Conservation (phyloP, 2,329 filamentous ascomycete genomes). For the Neonectria neomacrospora region DNA sequence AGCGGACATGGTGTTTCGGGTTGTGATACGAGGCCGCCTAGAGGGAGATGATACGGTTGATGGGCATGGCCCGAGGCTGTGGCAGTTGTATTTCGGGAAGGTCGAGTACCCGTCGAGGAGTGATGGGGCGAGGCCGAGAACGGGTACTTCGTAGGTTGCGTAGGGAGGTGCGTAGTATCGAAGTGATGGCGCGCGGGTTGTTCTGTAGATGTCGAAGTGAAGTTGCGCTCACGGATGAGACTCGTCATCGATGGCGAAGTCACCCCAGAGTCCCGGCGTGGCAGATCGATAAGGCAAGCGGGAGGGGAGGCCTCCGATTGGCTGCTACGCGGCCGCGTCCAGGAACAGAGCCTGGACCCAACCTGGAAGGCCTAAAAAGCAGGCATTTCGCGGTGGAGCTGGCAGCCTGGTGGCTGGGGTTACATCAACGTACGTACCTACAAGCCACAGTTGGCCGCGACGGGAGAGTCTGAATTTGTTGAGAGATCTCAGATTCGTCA, state of each 20-base stretch:
- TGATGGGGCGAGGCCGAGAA: conserved; percentile 30
- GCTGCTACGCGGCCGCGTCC: conserved; percentile 19
- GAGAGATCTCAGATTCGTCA: neutral
- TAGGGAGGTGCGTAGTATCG: neutral
- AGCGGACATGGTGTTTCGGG: conserved; percentile 54
- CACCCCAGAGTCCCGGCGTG: conserved; percentile 30
- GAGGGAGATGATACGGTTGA: conserved; percentile 5
- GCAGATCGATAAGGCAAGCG: conserved; percentile 41
- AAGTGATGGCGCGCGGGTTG: conserved; percentile 5
- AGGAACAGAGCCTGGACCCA: conserved; percentile 36
- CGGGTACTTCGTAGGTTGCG: neutral
- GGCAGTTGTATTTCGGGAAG: neutral
- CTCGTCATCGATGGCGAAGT: conserved; percentile 44
- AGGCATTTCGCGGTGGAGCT: conserved; percentile 18
- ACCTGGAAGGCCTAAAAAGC: neutral
- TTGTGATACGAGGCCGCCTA: conserved; percentile 44
- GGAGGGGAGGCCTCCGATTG: conserved; percentile 36
- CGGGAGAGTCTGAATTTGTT: neutral
- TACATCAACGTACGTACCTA: neutral
- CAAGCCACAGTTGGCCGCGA: neutral
- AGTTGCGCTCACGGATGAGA: conserved; percentile 43
- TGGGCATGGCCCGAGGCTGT: conserved; percentile 14
- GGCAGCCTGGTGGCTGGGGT: neutral
- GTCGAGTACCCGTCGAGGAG: neutral
- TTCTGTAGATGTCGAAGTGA: conserved; percentile 30